Percentiles rank a stretch among this genome's conserved stretches.
phyloP scores from a whole-genome alignment of 176 grass and related monocot genomes.

The Triticum monococcum region DNA sequence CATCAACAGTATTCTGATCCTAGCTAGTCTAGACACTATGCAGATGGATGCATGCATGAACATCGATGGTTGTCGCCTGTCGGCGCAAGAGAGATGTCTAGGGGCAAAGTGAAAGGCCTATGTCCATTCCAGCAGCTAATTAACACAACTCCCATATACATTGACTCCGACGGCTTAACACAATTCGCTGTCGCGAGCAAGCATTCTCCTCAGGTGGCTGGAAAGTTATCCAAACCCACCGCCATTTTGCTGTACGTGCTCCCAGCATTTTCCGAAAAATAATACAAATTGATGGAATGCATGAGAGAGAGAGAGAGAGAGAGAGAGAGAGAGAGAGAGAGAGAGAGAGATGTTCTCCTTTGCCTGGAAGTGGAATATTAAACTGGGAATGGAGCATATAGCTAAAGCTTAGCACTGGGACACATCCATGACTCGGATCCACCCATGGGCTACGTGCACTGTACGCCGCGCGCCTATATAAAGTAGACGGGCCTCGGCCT shows the following conservation, averaged over 20 bases:
- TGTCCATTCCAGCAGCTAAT: conserved; percentile 6
- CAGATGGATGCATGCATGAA: neutral
- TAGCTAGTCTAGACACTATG: neutral
- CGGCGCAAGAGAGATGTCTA: neutral
- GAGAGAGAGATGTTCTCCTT: neutral
- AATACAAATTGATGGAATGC: neutral
- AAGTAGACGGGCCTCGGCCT: neutral
- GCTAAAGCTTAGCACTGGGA: conserved; percentile 32
- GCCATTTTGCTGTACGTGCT: neutral
- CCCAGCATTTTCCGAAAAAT: neutral
- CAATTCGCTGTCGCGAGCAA: neutral
- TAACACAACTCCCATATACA: neutral
- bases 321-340: neutral
- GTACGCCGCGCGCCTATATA: conserved; percentile 50
- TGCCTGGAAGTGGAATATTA: conserved; percentile 54
- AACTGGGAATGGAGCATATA: conserved; percentile 30
- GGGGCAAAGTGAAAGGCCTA: neutral
- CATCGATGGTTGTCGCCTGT: neutral
- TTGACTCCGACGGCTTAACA: conserved; percentile 5
- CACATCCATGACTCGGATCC: conserved; percentile 46
- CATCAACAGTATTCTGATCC: neutral
- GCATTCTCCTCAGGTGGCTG: neutral
- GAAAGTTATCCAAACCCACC: neutral
- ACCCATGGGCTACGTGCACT: conserved; percentile 12
- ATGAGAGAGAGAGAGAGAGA: too few species aligned